Conservation (phyloP, 768 basidiomycete genomes). For the Termitomyces bulborhizus region DNA sequence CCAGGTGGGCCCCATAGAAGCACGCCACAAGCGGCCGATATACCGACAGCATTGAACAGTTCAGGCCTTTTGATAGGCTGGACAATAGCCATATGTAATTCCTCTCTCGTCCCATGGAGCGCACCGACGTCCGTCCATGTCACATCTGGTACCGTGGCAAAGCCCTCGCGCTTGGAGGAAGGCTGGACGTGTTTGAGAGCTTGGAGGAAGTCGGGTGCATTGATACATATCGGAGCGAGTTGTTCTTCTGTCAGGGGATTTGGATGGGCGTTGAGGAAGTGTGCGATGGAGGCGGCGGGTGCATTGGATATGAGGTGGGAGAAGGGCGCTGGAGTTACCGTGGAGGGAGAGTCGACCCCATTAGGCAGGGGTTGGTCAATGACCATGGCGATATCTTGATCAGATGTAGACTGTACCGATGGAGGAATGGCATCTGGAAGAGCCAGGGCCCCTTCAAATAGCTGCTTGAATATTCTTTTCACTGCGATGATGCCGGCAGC, state of each 20-base stretch:
- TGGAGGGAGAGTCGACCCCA: constrained; percentile 1
- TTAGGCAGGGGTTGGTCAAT: constrained; percentile 26
- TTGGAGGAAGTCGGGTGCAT: constrained; percentile 66
- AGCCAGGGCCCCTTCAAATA: constrained; percentile 60
- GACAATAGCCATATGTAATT: constrained; percentile 96
- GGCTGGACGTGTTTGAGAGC: constrained; percentile 92
- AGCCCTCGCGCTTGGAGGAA: constrained; percentile 95
- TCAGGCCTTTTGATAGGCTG: constrained; percentile 90
- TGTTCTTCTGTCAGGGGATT: constrained; percentile 70
- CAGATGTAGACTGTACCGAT: constrained; percentile 9
- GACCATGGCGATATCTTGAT: constrained; percentile 36
- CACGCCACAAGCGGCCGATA: constrained; percentile 89
- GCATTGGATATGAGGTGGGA: constrained; percentile 30
- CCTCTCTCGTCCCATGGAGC: constrained; percentile 77
- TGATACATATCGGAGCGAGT: constrained; percentile 78
- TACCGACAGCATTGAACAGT: constrained; percentile 83
- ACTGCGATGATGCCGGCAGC: constrained; percentile 96
- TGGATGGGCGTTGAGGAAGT: constrained; percentile 87
- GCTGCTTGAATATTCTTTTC: constrained; percentile 85
- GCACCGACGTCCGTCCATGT: constrained; percentile 96
- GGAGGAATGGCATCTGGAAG: constrained; percentile 37
- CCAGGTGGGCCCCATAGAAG: constrained; percentile 99
- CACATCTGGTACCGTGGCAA: constrained; percentile 93
- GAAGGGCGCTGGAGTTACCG: constrained; percentile 6
- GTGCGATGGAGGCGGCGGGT: constrained; percentile 63